Conservation (phyloP, 371 early-diverging fungal species). For the Syncephalis plumigaleata region DNA sequence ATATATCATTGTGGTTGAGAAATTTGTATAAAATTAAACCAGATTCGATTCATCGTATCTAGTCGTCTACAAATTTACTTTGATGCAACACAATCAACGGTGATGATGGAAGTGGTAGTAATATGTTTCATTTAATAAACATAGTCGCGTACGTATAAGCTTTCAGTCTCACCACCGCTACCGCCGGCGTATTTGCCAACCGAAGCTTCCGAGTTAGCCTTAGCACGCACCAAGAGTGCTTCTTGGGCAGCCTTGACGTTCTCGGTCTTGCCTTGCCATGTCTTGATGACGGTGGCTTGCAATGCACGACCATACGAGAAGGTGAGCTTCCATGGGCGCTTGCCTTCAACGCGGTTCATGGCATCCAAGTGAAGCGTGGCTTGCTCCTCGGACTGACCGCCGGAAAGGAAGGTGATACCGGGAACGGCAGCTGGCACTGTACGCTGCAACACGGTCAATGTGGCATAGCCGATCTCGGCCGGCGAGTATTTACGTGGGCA, state of each 20-base stretch:
- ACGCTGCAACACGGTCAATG: slow-evolving; percentile 26
- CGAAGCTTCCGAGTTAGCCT: slow-evolving; percentile 28
- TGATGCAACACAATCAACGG: too few relatives aligned
- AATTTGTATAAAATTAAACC: too few relatives aligned
- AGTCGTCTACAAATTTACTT: too few relatives aligned
- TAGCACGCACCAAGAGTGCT: slow-evolving; percentile 21
- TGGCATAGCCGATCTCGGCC: slow-evolving; percentile 27
- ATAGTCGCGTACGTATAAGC: slow-evolving; percentile 26
- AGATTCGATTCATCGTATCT: too few relatives aligned
- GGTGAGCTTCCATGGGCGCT: slow-evolving; percentile 34
- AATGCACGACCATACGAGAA: slow-evolving; percentile 56
- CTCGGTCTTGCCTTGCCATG: slow-evolving; percentile 31
- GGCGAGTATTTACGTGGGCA: slow-evolving; percentile 21
- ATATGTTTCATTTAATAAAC: too few relatives aligned
- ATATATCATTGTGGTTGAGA: too few relatives aligned
- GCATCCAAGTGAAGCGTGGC: slow-evolving; percentile 35
- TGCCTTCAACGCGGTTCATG: slow-evolving; percentile 19
- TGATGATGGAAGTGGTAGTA: too few relatives aligned
- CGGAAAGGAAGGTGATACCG: slow-evolving; percentile 49
- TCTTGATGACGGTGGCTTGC: slow-evolving; percentile 31
- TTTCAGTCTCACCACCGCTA: slow-evolving; percentile 11
- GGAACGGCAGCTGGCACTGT: slow-evolving; percentile 40
- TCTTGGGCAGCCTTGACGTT: slow-evolving; percentile 35
- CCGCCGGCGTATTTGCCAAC: slow-evolving; percentile 20
- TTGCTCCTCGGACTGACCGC: slow-evolving; percentile 42